Evolutionary conservation across 192 early-diverging fungal genomes (phyloP).

Genomic region (Lunasporangiospora selenospora): DNA sequence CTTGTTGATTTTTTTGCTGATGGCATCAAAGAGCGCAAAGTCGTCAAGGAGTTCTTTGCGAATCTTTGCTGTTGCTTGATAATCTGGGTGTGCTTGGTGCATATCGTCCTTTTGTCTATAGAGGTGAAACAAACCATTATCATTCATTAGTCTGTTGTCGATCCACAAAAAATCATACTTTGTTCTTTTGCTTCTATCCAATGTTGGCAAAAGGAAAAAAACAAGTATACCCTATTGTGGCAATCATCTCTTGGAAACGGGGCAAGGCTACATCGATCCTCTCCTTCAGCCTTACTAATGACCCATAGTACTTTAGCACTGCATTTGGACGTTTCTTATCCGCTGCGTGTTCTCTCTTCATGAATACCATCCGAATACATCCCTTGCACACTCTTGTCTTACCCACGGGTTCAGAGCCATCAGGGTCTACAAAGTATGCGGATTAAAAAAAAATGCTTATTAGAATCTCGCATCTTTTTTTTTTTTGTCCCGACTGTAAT

Average conservation of each 20-base stretch:
- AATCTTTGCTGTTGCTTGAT: conserved; percentile 63
- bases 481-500: too few relatives aligned
- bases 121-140: too few relatives aligned
- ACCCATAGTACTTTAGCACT: conserved; percentile 37
- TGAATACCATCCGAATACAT: conserved; percentile 63
- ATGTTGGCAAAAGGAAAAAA: background rate
- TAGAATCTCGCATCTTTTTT: too few relatives aligned
- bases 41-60: conserved; percentile 70
- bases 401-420: conserved; percentile 56
- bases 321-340: conserved; percentile 35
- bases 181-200: too few relatives aligned
- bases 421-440: conserved; percentile 23
- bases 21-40: conserved; percentile 67
- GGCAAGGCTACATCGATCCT: conserved; percentile 64
- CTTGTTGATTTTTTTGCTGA: conserved; percentile 64
- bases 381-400: conserved; percentile 64
- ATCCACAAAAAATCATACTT: too few relatives aligned
- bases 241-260: conserved; percentile 62
- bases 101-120: conserved; percentile 50
- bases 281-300: conserved; percentile 29
- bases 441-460: background rate
- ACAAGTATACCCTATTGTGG: conserved; percentile 54
- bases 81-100: conserved; percentile 58
- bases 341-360: conserved; percentile 45
- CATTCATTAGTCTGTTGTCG: too few relatives aligned